Conservation (phyloP, 495 filamentous ascomycete species). For the Cetradonia linearis region DNA sequence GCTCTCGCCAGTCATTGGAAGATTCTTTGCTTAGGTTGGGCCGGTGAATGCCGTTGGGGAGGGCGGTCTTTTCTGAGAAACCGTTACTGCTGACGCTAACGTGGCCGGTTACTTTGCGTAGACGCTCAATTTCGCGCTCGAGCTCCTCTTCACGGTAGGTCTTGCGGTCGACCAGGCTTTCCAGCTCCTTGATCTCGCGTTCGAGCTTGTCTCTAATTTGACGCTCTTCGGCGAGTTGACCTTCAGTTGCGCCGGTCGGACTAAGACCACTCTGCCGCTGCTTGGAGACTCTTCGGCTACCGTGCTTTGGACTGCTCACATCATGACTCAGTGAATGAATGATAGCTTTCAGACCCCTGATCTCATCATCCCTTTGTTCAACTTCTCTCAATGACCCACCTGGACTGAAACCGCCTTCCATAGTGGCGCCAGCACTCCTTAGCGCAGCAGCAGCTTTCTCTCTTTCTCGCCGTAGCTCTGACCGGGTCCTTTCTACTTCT, state of each 20-base stretch:
- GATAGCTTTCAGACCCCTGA: slow-evolving; percentile 91
- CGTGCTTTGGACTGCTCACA: slow-evolving; percentile 27
- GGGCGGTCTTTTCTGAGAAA: slow-evolving; percentile 28
- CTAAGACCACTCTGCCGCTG: slow-evolving; percentile 33
- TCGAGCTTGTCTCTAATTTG: slow-evolving; percentile 55
- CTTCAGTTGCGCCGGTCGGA: slow-evolving; percentile 29
- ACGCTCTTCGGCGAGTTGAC: slow-evolving; percentile 49
- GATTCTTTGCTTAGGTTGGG: slow-evolving; percentile 21
- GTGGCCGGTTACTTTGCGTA: slow-evolving; percentile 33
- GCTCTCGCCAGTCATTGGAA: slow-evolving; percentile 21
- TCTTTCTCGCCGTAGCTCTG: slow-evolving; percentile 80
- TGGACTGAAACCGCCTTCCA: slow-evolving; percentile 40
- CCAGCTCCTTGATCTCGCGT: slow-evolving; percentile 65
- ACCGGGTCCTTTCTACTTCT: slow-evolving; percentile 86
- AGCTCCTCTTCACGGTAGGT: slow-evolving; percentile 75
- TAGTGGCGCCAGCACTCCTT: slow-evolving; percentile 42
- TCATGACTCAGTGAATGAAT: slow-evolving; percentile 87
- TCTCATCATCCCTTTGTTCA: slow-evolving; percentile 94
- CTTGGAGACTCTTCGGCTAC: slow-evolving; percentile 31
- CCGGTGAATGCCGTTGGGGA: slow-evolving; percentile 25
- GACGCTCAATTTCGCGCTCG: slow-evolving; percentile 69
- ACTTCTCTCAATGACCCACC: slow-evolving; percentile 54
- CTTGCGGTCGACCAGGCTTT: slow-evolving; percentile 59
- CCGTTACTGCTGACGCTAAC: slow-evolving; percentile 44
- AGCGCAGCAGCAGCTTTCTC: slow-evolving; percentile 68